These are phyloP conservation scores for Kodamaea hsintzibuensis DNA, from an alignment of 805 yeast species.

Conservation along the genomic window DNA sequence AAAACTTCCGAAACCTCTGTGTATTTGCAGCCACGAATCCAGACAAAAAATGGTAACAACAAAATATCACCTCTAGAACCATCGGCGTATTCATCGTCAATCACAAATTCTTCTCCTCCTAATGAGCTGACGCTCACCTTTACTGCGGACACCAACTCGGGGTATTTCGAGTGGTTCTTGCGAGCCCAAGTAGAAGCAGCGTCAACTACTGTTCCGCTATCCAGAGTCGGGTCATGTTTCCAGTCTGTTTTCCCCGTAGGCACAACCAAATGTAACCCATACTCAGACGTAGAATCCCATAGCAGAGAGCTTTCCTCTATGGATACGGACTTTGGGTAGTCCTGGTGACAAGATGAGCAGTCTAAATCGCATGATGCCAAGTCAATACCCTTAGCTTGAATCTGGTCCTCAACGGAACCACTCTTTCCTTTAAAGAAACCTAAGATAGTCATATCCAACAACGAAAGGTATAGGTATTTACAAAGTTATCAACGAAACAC, in stretches of 20 bases:
- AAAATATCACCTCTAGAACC: constrained; percentile 58
- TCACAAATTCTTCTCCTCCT: constrained; percentile 44
- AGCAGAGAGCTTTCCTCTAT: constrained; percentile 44
- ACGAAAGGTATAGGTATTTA: not conserved
- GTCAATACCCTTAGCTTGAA: constrained; percentile 21
- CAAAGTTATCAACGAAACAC: not conserved
- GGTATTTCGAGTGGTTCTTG: constrained; percentile 14
- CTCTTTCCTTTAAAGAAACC: constrained; percentile 1
- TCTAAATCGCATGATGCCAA: constrained; percentile 52
- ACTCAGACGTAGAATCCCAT: constrained; percentile 72
- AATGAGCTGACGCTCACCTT: constrained; percentile 58
- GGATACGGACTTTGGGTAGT: constrained; percentile 52
- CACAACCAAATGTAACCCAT: constrained; percentile 70
- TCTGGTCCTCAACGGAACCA: not conserved
- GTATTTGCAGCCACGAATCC: constrained; percentile 55
- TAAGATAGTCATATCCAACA: constrained; percentile 1
- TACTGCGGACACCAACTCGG: constrained; percentile 30
- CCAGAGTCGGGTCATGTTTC: constrained; percentile 69
- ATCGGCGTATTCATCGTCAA: constrained; percentile 40
- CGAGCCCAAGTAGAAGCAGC: constrained; percentile 42
- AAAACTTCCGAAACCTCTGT: constrained; percentile 47
- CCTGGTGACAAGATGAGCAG: constrained; percentile 55
- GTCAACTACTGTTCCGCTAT: constrained; percentile 44
- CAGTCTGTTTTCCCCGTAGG: constrained; percentile 88
- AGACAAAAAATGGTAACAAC: constrained; percentile 71